A percentile compares a stretch with the other conserved stretches of the same genome.
Evolutionary conservation across 495 filamentous ascomycete genomes (phyloP).

Genomic region (Hypoxylon trugodes): DNA sequence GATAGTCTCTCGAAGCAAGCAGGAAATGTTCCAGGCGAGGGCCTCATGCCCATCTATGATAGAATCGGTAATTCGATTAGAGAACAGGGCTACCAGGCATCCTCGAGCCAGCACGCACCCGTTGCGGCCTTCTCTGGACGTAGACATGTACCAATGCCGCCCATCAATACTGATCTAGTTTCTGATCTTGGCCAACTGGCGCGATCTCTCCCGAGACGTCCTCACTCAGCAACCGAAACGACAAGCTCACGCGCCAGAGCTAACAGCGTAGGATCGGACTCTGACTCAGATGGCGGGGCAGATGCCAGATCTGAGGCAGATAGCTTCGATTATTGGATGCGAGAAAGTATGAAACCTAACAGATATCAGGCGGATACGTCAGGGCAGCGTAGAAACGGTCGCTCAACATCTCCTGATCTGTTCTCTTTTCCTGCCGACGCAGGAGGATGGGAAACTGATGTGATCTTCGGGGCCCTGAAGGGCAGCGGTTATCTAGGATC

Average conservation of each 20-base stretch:
- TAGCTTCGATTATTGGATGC: constrained; percentile 55
- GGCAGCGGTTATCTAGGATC: constrained; percentile 47
- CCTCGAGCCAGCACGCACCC: constrained; percentile 33
- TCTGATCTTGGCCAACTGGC: constrained; percentile 37
- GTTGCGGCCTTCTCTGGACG: constrained; percentile 43
- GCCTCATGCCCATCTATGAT: constrained; percentile 1
- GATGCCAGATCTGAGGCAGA: constrained; percentile 49
- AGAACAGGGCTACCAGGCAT: constrained; percentile 11
- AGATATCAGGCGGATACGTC: constrained; percentile 37
- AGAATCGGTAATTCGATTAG: constrained; percentile 9
- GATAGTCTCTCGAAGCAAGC: constrained; percentile 37
- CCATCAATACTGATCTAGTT: constrained; percentile 14
- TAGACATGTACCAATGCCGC: constrained; percentile 17
- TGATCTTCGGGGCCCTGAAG: constrained; percentile 52
- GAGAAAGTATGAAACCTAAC: constrained; percentile 52
- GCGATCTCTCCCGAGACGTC: constrained; percentile 39
- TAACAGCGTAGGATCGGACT: constrained; percentile 48
- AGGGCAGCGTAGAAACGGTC: constrained; percentile 28
- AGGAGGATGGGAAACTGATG: constrained; percentile 51
- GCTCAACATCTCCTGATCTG: constrained; percentile 52
- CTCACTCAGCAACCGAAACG: constrained; percentile 46
- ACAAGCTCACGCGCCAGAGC: constrained; percentile 43
- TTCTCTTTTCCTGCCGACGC: constrained; percentile 54
- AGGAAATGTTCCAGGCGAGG: constrained; percentile 6
- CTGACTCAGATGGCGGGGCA: constrained; percentile 44